Conservation (phyloP, 176 grass and related monocot genomes). For the Ampelocalamus luodianensis region DNA sequence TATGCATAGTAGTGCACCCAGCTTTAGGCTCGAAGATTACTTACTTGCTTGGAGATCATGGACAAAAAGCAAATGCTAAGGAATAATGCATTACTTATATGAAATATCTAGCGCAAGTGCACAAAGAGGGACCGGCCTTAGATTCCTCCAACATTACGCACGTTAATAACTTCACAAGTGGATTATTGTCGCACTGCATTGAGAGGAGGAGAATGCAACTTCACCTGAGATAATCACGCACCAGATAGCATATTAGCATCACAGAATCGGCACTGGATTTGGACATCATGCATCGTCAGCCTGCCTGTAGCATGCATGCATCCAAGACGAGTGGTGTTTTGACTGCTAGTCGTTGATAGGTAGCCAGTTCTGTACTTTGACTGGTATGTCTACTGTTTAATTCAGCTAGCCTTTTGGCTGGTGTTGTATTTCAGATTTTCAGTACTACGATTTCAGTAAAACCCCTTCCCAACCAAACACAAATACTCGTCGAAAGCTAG, state of each 20-base stretch:
- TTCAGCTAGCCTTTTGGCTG: neutral
- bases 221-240: slow-evolving; percentile 49
- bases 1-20: slow-evolving; percentile 29
- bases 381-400: neutral
- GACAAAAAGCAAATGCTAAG: slow-evolving; percentile 52
- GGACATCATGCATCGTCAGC: slow-evolving; percentile 20
- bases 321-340: neutral
- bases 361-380: neutral
- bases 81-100: slow-evolving; percentile 46
- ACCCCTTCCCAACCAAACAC: slow-evolving; percentile 9
- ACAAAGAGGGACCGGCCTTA: neutral
- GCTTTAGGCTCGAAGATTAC: slow-evolving; percentile 33
- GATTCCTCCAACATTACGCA: slow-evolving; percentile 45
- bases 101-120: slow-evolving; percentile 37
- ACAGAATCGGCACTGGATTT: slow-evolving; percentile 32
- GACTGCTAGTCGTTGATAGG: neutral
- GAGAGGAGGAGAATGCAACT: neutral
- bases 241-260: slow-evolving; percentile 49
- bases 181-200: slow-evolving; percentile 29
- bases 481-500: slow-evolving; percentile 5
- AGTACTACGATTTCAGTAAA: slow-evolving; percentile 6
- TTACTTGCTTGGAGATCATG: slow-evolving; percentile 39
- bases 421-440: neutral
- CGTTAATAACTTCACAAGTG: slow-evolving; percentile 47
- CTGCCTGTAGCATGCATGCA: neutral